These are phyloP conservation scores for Albugo laibachii DNA, from an alignment of 352 stramenopile genomes.

Conservation along the genomic window DNA sequence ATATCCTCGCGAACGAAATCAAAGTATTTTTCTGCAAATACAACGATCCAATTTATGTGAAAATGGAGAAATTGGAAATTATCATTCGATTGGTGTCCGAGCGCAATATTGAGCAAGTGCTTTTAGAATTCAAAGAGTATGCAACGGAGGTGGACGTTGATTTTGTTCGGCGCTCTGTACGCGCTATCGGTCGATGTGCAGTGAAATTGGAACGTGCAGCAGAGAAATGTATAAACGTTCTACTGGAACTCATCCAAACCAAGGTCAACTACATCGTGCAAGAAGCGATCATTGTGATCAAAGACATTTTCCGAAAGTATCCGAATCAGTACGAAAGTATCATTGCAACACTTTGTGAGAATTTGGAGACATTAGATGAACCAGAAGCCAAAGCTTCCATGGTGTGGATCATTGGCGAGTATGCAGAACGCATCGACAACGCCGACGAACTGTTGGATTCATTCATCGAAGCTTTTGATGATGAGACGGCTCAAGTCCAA, in stretches of 20 bases:
- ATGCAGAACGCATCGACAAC: conserved; percentile 98
- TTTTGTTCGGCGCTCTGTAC: conserved; percentile 94
- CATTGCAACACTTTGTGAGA: conserved; percentile 98
- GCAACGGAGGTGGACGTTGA: conserved; percentile 98
- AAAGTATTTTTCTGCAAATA: conserved; percentile 99
- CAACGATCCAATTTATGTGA: conserved; percentile 94
- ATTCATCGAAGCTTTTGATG: conserved; percentile 97
- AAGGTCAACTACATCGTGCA: conserved; percentile 99
- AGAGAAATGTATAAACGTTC: conserved; percentile 96
- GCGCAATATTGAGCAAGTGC: conserved; percentile 96
- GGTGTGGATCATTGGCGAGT: conserved; percentile 99
- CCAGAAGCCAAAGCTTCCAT: conserved; percentile 97
- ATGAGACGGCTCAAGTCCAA: conserved; percentile 93
- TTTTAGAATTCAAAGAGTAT: conserved; percentile 99
- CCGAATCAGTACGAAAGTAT: conserved; percentile 98
- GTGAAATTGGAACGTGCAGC: conserved; percentile 96
- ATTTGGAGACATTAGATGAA: conserved; percentile 98
- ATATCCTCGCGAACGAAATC: conserved; percentile 90
- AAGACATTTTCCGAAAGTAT: conserved; percentile 99
- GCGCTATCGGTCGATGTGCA: conserved; percentile 93
- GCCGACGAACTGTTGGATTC: conserved; percentile 96
- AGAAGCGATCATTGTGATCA: conserved; percentile 99
- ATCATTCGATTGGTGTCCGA: conserved; percentile 97
- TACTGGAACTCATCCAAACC: conserved; percentile 97
- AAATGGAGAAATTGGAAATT: conserved; percentile 99